These are phyloP conservation scores for Chenopodium suecicum DNA, from an alignment of 148 eudicot species.

Conservation along the genomic window DNA sequence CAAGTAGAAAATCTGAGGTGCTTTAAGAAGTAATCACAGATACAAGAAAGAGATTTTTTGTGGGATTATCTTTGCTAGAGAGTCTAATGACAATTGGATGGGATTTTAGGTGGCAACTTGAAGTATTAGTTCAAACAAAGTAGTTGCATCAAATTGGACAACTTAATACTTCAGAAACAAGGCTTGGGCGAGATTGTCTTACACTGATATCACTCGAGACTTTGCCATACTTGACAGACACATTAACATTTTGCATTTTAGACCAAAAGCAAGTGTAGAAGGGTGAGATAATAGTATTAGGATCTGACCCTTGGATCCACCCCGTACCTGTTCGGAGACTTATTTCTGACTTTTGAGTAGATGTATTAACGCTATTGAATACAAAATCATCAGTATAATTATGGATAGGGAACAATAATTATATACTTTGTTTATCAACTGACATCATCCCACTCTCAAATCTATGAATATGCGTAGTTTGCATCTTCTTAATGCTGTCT, in stretches of 20 bases:
- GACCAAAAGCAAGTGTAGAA: neutral
- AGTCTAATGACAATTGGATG: neutral
- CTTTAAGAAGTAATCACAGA: neutral
- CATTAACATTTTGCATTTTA: neutral
- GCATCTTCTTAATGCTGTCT: too few relatives aligned
- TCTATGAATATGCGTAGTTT: too few relatives aligned
- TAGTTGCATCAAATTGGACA: too few relatives aligned
- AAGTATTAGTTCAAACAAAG: neutral
- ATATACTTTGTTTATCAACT: too few relatives aligned
- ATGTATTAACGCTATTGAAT: neutral
- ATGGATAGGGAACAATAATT: neutral
- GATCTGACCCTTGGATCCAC: neutral
- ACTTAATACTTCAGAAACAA: too few relatives aligned
- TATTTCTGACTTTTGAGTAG: neutral
- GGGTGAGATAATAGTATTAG: neutral
- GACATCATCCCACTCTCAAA: neutral
- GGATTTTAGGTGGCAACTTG: neutral
- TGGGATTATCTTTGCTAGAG: too few relatives aligned
- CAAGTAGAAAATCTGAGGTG: neutral
- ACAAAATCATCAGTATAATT: neutral
- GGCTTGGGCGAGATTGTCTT: too few relatives aligned
- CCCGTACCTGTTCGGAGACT: neutral
- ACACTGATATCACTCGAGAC: too few relatives aligned
- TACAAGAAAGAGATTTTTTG: neutral
- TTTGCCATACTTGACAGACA: too few relatives aligned